Evolutionary conservation across 768 basidiomycete species (phyloP).

Genomic region (Tylopilus subfusipes): DNA sequence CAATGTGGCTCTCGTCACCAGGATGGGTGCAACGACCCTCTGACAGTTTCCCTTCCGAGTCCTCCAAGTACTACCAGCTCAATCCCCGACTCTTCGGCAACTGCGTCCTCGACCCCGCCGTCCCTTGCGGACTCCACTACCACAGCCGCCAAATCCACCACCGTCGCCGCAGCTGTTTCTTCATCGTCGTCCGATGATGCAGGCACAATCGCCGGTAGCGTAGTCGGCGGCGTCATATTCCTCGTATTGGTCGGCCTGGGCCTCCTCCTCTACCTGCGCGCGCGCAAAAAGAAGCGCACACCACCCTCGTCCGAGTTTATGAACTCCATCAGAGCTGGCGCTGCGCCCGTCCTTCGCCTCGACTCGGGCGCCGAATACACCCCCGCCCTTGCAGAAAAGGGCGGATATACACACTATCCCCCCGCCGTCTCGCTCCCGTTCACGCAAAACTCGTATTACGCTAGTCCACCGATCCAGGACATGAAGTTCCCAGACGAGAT

Average conservation of each 20-base stretch:
- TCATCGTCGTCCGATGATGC: constrained; percentile 7
- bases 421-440: constrained; percentile 1
- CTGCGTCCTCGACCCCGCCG: constrained; percentile 1
- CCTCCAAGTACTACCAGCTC: too few species aligned
- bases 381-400: constrained; percentile 18
- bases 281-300: constrained; percentile 38
- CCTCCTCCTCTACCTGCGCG: constrained; percentile 40
- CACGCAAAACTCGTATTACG: constrained; percentile 13
- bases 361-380: constrained; percentile 19
- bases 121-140: background rate
- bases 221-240: constrained; percentile 47
- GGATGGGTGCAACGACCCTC: too few species aligned
- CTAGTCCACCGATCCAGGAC: constrained; percentile 3
- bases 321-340: constrained; percentile 24
- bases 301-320: constrained; percentile 63
- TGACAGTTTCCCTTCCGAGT: too few species aligned
- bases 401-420: background rate
- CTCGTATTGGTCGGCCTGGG: constrained; percentile 34
- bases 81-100: too few species aligned
- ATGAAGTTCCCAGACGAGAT: constrained; percentile 16
- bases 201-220: constrained; percentile 52
- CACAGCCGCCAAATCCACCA: background rate
- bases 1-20: too few species aligned
- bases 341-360: constrained; percentile 26
- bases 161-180: background rate